A percentile compares a stretch with the other conserved stretches of the same genome.
These are phyloP conservation scores for Onygenales sp. DNA, from an alignment of 2,329 filamentous ascomycete species.

Conservation along the genomic window DNA sequence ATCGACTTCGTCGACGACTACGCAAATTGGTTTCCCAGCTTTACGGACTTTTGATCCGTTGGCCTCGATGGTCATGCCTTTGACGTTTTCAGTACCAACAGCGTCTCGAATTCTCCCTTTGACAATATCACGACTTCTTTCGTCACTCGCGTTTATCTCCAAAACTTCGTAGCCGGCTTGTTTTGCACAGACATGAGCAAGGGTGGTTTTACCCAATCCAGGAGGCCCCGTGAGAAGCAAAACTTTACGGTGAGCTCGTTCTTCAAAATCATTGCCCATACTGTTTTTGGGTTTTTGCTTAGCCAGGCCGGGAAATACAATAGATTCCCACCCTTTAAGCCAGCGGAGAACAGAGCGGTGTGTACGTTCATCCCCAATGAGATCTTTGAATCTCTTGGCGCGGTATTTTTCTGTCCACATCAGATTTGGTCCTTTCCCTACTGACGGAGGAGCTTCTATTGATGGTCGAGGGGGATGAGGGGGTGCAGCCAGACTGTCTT, in stretches of 20 bases:
- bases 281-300: constrained; percentile 42
- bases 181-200: constrained; percentile 89
- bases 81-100: constrained; percentile 89
- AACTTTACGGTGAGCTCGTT: constrained; percentile 76
- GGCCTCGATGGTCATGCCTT: constrained; percentile 46
- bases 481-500: constrained; percentile 13
- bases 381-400: constrained; percentile 79
- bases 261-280: constrained; percentile 47
- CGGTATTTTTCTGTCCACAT: constrained; percentile 98
- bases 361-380: constrained; percentile 89
- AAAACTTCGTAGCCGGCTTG: constrained; percentile 95
- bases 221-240: constrained; percentile 84
- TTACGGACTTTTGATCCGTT: constrained; percentile 50
- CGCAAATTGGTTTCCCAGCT: constrained; percentile 76
- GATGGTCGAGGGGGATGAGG: constrained; percentile 20
- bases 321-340: constrained; percentile 87
- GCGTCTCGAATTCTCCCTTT: constrained; percentile 85
- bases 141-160: constrained; percentile 97
- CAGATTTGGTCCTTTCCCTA: constrained; percentile 21
- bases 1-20: constrained; percentile 94
- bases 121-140: constrained; percentile 80
- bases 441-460: constrained; percentile 20
- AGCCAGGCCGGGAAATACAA: constrained; percentile 74
- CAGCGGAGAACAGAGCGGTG: constrained; percentile 84
- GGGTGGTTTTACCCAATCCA: constrained; percentile 87